Conservation (phyloP, 306 rosid genomes). For the Corylus avellana region DNA sequence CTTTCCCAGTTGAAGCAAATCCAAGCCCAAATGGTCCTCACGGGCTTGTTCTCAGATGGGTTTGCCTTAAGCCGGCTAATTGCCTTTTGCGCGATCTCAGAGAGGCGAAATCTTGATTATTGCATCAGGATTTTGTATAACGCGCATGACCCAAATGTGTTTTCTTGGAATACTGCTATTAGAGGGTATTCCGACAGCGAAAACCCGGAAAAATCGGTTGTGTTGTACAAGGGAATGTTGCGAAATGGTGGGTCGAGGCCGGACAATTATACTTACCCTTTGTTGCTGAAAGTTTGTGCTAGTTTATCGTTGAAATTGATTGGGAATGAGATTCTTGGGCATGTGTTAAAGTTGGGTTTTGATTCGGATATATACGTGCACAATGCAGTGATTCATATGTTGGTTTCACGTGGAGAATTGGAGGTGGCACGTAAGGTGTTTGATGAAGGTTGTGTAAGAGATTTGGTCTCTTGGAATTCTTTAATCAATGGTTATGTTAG, state of each 20-base stretch:
- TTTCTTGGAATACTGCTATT: constrained; percentile 74
- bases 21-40: constrained; percentile 64
- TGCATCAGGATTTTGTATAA: constrained; percentile 47
- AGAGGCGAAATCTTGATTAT: constrained; percentile 51
- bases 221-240: constrained; percentile 62
- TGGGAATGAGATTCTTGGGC: constrained; percentile 62
- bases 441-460: constrained; percentile 60
- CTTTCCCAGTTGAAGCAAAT: constrained; percentile 67
- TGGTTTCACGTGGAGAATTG: constrained; percentile 55
- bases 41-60: constrained; percentile 49
- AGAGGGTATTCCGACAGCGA: constrained; percentile 66
- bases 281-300: constrained; percentile 67
- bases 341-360: constrained; percentile 65
- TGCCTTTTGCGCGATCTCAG: constrained; percentile 73
- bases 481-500: constrained; percentile 71
- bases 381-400: constrained; percentile 63
- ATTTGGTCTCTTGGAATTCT: constrained; percentile 84
- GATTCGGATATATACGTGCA: constrained; percentile 57
- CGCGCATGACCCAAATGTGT: constrained; percentile 40
- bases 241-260: constrained; percentile 45
- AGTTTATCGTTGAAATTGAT: constrained; percentile 33
- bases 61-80: constrained; percentile 72
- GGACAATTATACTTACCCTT: constrained; percentile 68
- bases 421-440: constrained; percentile 57
- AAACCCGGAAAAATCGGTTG: constrained; percentile 43